Evolutionary conservation across 192 early-diverging fungal species (phyloP).

Genomic region (Backusella liffmaniae): DNA sequence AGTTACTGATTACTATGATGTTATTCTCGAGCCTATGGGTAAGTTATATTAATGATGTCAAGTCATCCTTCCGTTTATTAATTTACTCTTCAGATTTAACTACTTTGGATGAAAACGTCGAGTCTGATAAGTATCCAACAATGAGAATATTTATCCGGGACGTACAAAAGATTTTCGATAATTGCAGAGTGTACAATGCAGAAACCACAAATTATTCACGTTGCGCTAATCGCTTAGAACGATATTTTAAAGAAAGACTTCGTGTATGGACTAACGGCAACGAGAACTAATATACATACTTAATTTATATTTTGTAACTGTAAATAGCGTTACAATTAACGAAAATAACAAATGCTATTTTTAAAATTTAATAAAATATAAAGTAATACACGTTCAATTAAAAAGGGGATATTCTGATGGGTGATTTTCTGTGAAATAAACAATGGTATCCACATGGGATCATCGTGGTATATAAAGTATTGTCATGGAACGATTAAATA

Average conservation of each 20-base stretch:
- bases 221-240: conserved; percentile 74
- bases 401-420: neutral
- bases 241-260: conserved; percentile 75
- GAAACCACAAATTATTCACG: conserved; percentile 81
- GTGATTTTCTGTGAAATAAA: too few relatives aligned
- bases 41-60: neutral
- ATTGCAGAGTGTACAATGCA: conserved; percentile 90
- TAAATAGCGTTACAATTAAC: neutral
- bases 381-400: neutral
- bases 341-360: neutral
- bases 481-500: too few relatives aligned
- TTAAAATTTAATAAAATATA: neutral
- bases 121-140: conserved; percentile 81
- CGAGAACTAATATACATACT: neutral
- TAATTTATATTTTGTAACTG: neutral
- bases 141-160: conserved; percentile 83
- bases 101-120: conserved; percentile 82
- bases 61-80: neutral
- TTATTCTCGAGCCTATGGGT: conserved; percentile 98
- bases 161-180: conserved; percentile 89
- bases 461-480: too few relatives aligned
- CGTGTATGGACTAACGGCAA: conserved; percentile 35
- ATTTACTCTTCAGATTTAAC: conserved; percentile 55
- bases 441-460: too few relatives aligned
- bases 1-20: conserved; percentile 93